Conservation (phyloP, 116 monocot species). For the Iris pallida region DNA sequence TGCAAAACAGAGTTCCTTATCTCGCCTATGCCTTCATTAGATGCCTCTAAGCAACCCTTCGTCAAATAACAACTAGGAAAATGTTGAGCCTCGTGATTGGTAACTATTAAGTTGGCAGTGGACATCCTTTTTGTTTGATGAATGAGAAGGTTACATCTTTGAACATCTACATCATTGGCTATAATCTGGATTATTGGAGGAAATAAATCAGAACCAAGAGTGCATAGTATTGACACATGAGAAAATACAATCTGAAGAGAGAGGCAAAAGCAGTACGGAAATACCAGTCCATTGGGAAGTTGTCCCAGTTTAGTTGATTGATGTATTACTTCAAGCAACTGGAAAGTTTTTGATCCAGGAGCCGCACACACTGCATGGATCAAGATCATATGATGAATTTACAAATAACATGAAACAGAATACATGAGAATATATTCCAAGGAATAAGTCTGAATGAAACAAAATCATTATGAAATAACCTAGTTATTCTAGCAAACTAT, state of each 20-base stretch:
- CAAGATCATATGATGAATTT: slow-evolving; percentile 10
- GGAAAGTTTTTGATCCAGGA: slow-evolving; percentile 99
- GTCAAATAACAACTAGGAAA: slow-evolving; percentile 57
- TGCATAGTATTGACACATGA: background rate
- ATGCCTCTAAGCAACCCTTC: slow-evolving; percentile 16
- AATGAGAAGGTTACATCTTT: slow-evolving; percentile 97
- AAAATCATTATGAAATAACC: too few relatives aligned
- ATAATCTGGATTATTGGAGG: slow-evolving; percentile 42
- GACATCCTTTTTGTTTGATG: slow-evolving; percentile 99
- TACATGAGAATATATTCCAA: too few relatives aligned
- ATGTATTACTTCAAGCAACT: slow-evolving; percentile 97
- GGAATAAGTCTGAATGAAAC: too few relatives aligned
- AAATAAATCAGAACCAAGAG: slow-evolving; percentile 11
- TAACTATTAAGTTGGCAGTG: slow-evolving; percentile 89
- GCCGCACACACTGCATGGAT: slow-evolving; percentile 92
- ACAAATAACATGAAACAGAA: background rate
- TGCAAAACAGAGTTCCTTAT: slow-evolving; percentile 32
- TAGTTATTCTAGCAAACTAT: too few relatives aligned
- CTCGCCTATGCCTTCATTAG: slow-evolving; percentile 19
- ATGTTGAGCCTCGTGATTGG: slow-evolving; percentile 96
- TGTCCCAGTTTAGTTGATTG: slow-evolving; percentile 51
- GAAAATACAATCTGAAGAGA: slow-evolving; percentile 5
- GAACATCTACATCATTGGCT: slow-evolving; percentile 98
- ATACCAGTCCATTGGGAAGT: slow-evolving; percentile 84
- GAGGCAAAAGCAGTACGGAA: slow-evolving; percentile 3